These are phyloP conservation scores for Talaromyces pinophilus DNA, from an alignment of 2,329 filamentous ascomycete species.

Conservation along the genomic window DNA sequence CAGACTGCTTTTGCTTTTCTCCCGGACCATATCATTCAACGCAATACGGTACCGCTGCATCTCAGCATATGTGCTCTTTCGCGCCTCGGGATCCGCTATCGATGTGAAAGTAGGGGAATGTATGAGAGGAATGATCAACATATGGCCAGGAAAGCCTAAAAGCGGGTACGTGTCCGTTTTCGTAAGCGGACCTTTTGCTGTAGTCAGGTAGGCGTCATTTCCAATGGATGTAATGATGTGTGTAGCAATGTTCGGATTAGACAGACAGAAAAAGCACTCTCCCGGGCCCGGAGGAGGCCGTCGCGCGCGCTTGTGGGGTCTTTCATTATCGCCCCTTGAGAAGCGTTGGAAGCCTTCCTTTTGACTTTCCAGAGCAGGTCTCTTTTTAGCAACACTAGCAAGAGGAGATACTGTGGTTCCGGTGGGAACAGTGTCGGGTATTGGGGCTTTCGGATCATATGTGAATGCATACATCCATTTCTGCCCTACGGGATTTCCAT, in stretches of 20 bases:
- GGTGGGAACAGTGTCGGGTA: slow-evolving; percentile 61
- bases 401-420: slow-evolving; percentile 75
- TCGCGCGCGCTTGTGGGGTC: slow-evolving; percentile 47
- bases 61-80: slow-evolving; percentile 66
- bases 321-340: slow-evolving; percentile 41
- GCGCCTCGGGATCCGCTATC: slow-evolving; percentile 62
- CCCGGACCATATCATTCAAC: slow-evolving; percentile 73
- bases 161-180: slow-evolving; percentile 69
- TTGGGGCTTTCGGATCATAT: slow-evolving; percentile 64
- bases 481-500: slow-evolving; percentile 72
- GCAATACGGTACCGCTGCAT: slow-evolving; percentile 79
- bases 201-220: slow-evolving; percentile 83
- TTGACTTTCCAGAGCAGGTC: slow-evolving; percentile 47
- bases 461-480: slow-evolving; percentile 65
- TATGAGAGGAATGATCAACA: slow-evolving; percentile 85
- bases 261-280: slow-evolving; percentile 93
- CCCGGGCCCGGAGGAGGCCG: slow-evolving; percentile 63
- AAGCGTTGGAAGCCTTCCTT: slow-evolving; percentile 42
- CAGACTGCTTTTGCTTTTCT: slow-evolving; percentile 54
- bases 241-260: slow-evolving; percentile 76
- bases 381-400: slow-evolving; percentile 58
- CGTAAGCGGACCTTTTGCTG: slow-evolving; percentile 85
- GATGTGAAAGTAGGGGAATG: slow-evolving; percentile 74
- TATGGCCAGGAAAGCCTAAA: slow-evolving; percentile 77
- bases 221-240: slow-evolving; percentile 92